Base-by-base conservation (phyloP, 2,329 filamentous ascomycete genomes). In the Fusarium sp. region DNA sequence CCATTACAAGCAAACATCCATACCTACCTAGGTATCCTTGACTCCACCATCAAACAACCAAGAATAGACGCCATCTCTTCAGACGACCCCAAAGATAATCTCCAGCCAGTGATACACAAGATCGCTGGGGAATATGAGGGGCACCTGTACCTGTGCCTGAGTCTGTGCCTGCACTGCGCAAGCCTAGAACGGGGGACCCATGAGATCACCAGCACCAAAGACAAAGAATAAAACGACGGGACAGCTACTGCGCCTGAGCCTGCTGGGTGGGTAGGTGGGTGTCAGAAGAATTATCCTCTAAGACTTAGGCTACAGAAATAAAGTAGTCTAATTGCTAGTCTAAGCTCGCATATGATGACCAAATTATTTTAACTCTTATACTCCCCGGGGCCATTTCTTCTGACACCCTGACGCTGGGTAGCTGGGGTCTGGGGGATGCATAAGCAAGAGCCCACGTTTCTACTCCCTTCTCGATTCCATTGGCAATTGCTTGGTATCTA, bases 61-160 rank as follows among this genome's bases (percentile, higher is more conserved):
- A 51, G 41, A 55, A 61, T 44, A 29, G 27, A 61, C 44, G 54
- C 67, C 53, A 59, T 52, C 38, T 51, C 48, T 49, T 32, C 34
- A 60, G 56, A 55, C 34, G 38, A 67, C 58, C 29, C 58, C 63
- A 55, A 34, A 46, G n/a, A 58, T 57, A 29, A 58, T 62, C 54
- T 62, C 56, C 48, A 69, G 48, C 59, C 64, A 70, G 55, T 65
- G 38, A 71, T 58, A 62, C 52, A 69, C 44, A 54, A 69, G 55
- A 56, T 71, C 57, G 53, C 69, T 62, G 49, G 54, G 43, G 67
- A 51, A 51, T 56, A 71, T 68, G 54, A 49, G 65, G 65, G 65
- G 61, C 25, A 38, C 8, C 52, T 58, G 34, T 32, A 43, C 40
- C 48, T 54, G 49, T 56, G 62, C 45, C 62, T 47, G 40, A 29